Evolutionary conservation across 75 land plant species (phyloP), one percentile per base, ranked within the genome.

Genomic region (Isoetes taiwanensis): DNA sequence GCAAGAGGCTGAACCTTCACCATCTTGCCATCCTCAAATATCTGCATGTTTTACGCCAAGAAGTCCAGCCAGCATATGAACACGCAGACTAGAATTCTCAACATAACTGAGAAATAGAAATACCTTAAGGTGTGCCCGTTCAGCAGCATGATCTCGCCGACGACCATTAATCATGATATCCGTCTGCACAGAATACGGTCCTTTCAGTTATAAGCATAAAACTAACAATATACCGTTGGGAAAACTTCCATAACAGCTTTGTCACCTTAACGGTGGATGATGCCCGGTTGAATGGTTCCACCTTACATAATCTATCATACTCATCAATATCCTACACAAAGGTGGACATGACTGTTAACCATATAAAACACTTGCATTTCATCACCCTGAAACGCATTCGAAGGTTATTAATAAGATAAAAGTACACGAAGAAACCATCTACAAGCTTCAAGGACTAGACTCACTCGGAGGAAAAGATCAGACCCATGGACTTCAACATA

Each of bases 141-240:
- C 72, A 33, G 72, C 72, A 63, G 66, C 72, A 63, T 69, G 72
- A 63, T 69, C 72, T 26, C 72, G 72, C 35, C 72, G 38, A 11
- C 72, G 39, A 20, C 72, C 72, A 35, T 69, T 69, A 25, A 69
- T 62, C 72, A 69, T 69, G 25, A 66, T 66, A 69, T 69, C 72
- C n/a, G 63, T 66, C 72, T 69, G 64, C 8, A 58, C 25, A 37
- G 27, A 30, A 33, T 21, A 58, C 0, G 39, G 27, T 33, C 28
- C 27, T 29, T 17, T 43, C 56, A 20, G 35, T 20, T 29, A 58
- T 27, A 43, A 32, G 23, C 0, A 17, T 46, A 10, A 33, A 33
- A 38, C 55, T n/a, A 58, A 38, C 8, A 58, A 42, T 29, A 17
- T 19, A 56, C 29, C 56, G 32, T 28, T 26, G 39, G 9, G 14